Conservation (phyloP, 257 asterid genomes). For the Apocynum venetum region DNA sequence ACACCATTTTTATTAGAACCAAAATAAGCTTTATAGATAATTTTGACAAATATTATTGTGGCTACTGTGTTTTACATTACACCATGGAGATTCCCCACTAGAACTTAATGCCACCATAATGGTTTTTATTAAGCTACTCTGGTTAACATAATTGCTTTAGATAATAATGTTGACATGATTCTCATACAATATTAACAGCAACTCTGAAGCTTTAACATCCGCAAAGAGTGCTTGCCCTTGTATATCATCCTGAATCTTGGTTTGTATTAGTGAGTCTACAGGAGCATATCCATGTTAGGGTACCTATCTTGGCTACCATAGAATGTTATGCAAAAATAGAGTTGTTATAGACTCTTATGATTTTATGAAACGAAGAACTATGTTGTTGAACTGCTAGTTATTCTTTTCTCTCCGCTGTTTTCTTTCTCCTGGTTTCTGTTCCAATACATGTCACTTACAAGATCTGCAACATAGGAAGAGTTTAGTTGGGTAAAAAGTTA, state of each 20-base stretch:
- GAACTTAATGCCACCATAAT: too few species aligned
- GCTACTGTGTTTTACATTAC: neutral
- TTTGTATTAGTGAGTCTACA: too few species aligned
- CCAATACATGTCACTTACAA: neutral
- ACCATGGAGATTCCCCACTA: neutral
- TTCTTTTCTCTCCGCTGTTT: neutral
- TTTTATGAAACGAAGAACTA: neutral
- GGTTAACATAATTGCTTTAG: neutral
- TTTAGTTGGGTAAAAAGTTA: constrained; percentile 3
- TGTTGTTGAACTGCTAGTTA: neutral
- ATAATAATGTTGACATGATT: neutral
- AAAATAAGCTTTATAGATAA: neutral
- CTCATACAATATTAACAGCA: neutral
- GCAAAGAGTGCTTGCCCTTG: neutral
- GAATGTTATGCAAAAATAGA: neutral
- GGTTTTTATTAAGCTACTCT: neutral
- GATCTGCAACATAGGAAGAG: neutral
- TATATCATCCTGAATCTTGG: neutral
- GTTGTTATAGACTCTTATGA: neutral
- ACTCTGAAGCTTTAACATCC: neutral
- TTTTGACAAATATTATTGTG: neutral
- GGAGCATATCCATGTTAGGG: neutral
- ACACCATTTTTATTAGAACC: too few species aligned
- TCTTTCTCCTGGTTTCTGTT: neutral
- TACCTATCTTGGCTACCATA: neutral